Evolutionary conservation across 805 yeast genomes (phyloP).

Genomic region (Ogataea dorogensis): DNA sequence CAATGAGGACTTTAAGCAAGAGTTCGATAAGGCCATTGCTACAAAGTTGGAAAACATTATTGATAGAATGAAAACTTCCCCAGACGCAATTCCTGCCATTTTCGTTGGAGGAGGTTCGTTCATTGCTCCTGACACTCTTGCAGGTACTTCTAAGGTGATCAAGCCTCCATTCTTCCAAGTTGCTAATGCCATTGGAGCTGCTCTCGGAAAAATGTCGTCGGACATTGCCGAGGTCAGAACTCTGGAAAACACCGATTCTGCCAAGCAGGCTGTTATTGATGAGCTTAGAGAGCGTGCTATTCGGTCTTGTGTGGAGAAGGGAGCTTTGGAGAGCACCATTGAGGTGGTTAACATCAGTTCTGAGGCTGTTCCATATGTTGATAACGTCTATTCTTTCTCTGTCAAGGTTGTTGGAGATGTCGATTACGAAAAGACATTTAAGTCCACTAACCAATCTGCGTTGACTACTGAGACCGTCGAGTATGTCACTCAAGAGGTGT

Average conservation of each 20-base stretch:
- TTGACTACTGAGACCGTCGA: constrained; percentile 4
- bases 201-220: constrained; percentile 42
- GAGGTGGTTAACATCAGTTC: constrained; percentile 25
- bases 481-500: constrained; percentile 10
- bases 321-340: constrained; percentile 28
- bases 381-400: constrained; percentile 34
- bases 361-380: constrained; percentile 36
- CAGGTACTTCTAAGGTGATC: constrained; percentile 41
- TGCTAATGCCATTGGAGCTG: constrained; percentile 52
- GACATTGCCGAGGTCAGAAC: constrained; percentile 21
- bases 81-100: constrained; percentile 40
- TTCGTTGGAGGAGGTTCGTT: constrained; percentile 52
- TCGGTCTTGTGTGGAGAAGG: constrained; percentile 22
- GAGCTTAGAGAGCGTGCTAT: constrained; percentile 21
- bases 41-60: constrained; percentile 37
- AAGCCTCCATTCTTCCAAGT: constrained; percentile 41
- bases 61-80: constrained; percentile 44
- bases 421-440: constrained; percentile 32
- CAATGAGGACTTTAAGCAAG: not conserved
- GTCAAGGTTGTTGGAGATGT: constrained; percentile 46
- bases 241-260: constrained; percentile 5
- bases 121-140: constrained; percentile 35
- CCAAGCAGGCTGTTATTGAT: constrained; percentile 18
- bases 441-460: constrained; percentile 2
- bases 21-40: constrained; percentile 14